Evolutionary conservation across 2,329 filamentous ascomycete species (phyloP).

Genomic region (Colletotrichum tropicicola): DNA sequence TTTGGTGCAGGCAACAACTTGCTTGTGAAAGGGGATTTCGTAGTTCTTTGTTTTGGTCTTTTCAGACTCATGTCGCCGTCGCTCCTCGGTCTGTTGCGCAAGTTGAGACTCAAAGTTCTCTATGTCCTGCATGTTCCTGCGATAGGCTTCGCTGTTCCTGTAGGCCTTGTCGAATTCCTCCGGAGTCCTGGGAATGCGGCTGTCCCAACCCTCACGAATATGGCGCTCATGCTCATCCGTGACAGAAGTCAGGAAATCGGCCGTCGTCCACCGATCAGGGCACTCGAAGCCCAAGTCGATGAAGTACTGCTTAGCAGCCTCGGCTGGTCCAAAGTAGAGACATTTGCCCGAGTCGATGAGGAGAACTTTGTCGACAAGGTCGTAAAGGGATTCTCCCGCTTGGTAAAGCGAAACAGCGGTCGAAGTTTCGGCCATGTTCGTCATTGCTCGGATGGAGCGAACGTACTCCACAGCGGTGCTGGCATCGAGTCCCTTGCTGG

Average conservation of each 20-base stretch:
- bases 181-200: constrained; percentile 66
- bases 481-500: constrained; percentile 71
- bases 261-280: constrained; percentile 75
- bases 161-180: constrained; percentile 68
- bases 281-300: constrained; percentile 76
- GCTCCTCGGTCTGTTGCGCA: constrained; percentile 52
- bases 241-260: constrained; percentile 81
- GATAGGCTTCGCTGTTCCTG: constrained; percentile 53
- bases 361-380: constrained; percentile 74
- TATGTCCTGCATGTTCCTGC: constrained; percentile 55
- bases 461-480: constrained; percentile 74
- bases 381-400: constrained; percentile 60
- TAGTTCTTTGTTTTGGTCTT: constrained; percentile 58
- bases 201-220: constrained; percentile 43
- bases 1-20: constrained; percentile 55
- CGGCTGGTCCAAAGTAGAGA: constrained; percentile 74
- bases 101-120: constrained; percentile 61
- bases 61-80: constrained; percentile 45
- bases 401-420: constrained; percentile 75
- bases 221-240: constrained; percentile 69
- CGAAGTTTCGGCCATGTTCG: constrained; percentile 68
- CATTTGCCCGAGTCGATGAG: constrained; percentile 75
- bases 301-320: constrained; percentile 74
- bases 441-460: constrained; percentile 70
- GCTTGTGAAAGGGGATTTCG: constrained; percentile 58